Conservation (phyloP, 768 basidiomycete genomes). For the Termitomyces sp. region DNA sequence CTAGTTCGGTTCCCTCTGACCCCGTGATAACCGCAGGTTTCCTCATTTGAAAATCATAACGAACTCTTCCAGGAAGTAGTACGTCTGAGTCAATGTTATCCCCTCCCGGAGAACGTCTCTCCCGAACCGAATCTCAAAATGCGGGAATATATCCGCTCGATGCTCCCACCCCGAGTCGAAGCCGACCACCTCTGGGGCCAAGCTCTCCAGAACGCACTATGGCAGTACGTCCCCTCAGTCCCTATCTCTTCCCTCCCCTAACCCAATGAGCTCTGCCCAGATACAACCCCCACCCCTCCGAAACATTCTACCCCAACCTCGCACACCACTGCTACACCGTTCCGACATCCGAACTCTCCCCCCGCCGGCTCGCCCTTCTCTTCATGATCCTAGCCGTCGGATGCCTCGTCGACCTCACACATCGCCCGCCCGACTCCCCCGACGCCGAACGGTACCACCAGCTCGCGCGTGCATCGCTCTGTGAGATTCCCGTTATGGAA, state of each 20-base stretch:
- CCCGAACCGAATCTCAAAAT: slow-evolving; percentile 50
- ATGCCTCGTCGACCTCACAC: slow-evolving; percentile 56
- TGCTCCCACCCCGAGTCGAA: slow-evolving; percentile 53
- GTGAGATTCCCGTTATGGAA: slow-evolving; percentile 63
- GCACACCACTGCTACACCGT: slow-evolving; percentile 62
- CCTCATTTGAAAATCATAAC: slow-evolving; percentile 21
- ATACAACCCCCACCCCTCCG: slow-evolving; percentile 64
- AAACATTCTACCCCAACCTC: slow-evolving; percentile 63
- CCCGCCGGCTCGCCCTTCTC: slow-evolving; percentile 60
- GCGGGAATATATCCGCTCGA: slow-evolving; percentile 51
- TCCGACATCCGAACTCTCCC: slow-evolving; percentile 48
- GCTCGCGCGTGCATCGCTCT: slow-evolving; percentile 54
- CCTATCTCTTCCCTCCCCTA: background rate
- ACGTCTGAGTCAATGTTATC: slow-evolving; percentile 56
- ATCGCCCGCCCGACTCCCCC: slow-evolving; percentile 41
- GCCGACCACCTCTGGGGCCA: slow-evolving; percentile 63
- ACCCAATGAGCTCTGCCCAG: slow-evolving; percentile 21
- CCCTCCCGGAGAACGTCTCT: slow-evolving; percentile 41
- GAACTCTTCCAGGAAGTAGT: slow-evolving; percentile 38
- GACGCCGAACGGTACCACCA: slow-evolving; percentile 61
- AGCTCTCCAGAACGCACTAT: slow-evolving; percentile 59
- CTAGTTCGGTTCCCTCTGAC: background rate
- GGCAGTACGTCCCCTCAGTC: slow-evolving; percentile 45
- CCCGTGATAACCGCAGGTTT: background rate
- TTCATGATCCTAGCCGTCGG: slow-evolving; percentile 72